A percentile compares a stretch with the other conserved stretches of the same genome.
Evolutionary conservation across 805 yeast genomes (phyloP).

Genomic region (Gaillardinia entomophila): DNA sequence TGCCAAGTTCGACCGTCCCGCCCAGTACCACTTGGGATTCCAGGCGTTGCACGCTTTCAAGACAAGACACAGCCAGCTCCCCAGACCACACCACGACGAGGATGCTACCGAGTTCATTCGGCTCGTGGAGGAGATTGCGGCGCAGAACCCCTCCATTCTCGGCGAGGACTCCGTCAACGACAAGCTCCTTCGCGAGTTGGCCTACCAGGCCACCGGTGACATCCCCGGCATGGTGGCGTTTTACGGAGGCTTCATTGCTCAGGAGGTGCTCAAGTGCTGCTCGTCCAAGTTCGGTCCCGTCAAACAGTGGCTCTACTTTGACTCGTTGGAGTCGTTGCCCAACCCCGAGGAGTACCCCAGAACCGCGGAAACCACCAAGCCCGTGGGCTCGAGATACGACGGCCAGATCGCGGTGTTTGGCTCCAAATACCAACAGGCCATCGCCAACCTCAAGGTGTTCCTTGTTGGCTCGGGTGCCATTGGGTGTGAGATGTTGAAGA

Average conservation of each 20-base stretch:
- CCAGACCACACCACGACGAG: slow-evolving; percentile 67
- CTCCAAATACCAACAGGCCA: slow-evolving; percentile 59
- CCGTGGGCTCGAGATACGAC: slow-evolving; percentile 82
- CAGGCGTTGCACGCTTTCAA: slow-evolving; percentile 80
- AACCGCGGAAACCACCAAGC: slow-evolving; percentile 65
- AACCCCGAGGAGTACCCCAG: slow-evolving; percentile 50
- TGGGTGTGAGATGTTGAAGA: slow-evolving; percentile 97
- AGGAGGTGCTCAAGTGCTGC: slow-evolving; percentile 91
- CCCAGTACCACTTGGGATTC: slow-evolving; percentile 86
- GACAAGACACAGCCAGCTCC: slow-evolving; percentile 59
- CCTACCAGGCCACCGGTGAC: slow-evolving; percentile 88
- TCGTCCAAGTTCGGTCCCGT: slow-evolving; percentile 95
- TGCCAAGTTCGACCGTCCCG: slow-evolving; percentile 91
- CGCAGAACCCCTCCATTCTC: slow-evolving; percentile 51
- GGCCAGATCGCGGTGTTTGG: slow-evolving; percentile 96
- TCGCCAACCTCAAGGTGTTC: slow-evolving; percentile 77
- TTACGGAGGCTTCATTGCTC: slow-evolving; percentile 92
- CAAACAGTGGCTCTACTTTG: slow-evolving; percentile 88
- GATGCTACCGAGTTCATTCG: slow-evolving; percentile 67
- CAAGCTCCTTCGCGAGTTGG: slow-evolving; percentile 60
- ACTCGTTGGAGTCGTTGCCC: slow-evolving; percentile 89
- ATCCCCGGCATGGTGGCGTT: slow-evolving; percentile 85
- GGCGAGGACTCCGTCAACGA: slow-evolving; percentile 57
- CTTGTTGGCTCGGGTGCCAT: slow-evolving; percentile 97
- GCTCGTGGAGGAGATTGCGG: slow-evolving; percentile 53